Base-by-base conservation (phyloP, 2,329 filamentous ascomycete genomes). In the Pleoardoris graminearum region DNA sequence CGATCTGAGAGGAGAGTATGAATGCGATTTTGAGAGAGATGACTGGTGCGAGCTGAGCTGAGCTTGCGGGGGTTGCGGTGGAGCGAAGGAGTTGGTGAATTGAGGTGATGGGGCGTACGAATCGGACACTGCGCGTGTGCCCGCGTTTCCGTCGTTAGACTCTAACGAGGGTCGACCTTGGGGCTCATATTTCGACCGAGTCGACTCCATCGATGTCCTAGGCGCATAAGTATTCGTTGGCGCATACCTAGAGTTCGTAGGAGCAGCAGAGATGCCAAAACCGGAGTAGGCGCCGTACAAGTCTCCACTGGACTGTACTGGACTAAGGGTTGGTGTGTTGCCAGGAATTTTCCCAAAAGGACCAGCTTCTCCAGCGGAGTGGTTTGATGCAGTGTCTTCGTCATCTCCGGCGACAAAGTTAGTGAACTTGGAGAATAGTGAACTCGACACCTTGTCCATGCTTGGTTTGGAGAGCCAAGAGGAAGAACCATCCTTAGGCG, bases 371-470 rank as follows among this genome's bases (percentile, higher is more conserved):
- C 83, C 84, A 4, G 78, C 78, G 11, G 83, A 79, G 7, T 79
- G 83, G 48, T 81, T 81, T 0, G 82, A 84, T 8, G 79, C 79
- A 29, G 80, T 79, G 46, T 91, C 88, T 47, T 84, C 84, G 49
- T 97, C 93, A 54, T 97, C 93, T 12, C 94, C 95, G 46, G 89
- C 86, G 55, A 99, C 91, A 68, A 99, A 99, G 66, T 91, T 97
- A 75, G 92, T 97, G 76, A 99, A 97, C 53, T 89, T 91, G 59
- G 86, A 91, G 83, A 91, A 92, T 69, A 97, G 85, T 29, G 89
- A 91, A 55, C 89, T 91, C 2, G 92, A 94, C 0, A 97, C 91
- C 74, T 95, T 96, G 73, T 95, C 92, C 83, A 97, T 95, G 72
- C 86, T 97, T 6, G 93, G 91, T 72, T 94, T 96, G 1, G 91